Evolutionary conservation across 1,284 basidiomycete species (phyloP), one percentile per base, ranked within the genome.

Genomic region (Microbotryum silenes-acaulis): DNA sequence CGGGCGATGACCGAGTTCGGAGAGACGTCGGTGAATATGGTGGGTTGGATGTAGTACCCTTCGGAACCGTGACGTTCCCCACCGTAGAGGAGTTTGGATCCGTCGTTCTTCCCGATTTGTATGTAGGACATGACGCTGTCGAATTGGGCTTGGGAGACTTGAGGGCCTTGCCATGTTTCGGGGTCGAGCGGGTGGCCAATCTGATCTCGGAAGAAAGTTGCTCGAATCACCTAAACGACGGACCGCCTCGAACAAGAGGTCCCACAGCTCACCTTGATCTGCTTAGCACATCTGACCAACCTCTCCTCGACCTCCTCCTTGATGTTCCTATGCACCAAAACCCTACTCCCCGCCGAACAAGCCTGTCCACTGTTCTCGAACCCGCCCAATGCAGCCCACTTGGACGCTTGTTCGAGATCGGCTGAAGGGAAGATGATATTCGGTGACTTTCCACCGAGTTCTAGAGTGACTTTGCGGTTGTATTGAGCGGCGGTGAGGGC

Each of bases 51-150:
- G 69, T 77, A 81, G 76, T 77, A 81, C 48, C 80, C 80, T 72
- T 88, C 83, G 8, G 77, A 77, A 51, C 89, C 87, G 72, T 83
- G 76, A 52, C 86, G 83, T 66, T 82, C 80, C 48, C 92, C 92
- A 51, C 92, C 92, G 45, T 80, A 70, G 73, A 85, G 81, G 29
- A 91, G 79, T 14, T 76, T 90, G 18, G 76, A 91, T 59, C 91
- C 92, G 51, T 86, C 81, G 52, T 82, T 69, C 78, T 87, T 89
- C 21, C 92, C 92, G 20, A 84, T 83, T 61, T 89, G 76, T 76
- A 97, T 92, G 81, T 89, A 92, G 59, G 78, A 79, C 88, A 93
- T 89, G 78, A 93, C 87, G 66, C 89, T 78, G 75, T 81, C 77
- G 68, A 69, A 75, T 64, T 75, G 70, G 18, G 75, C 71, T 70